phyloP scores from a whole-genome alignment of 768 basidiomycete genomes.

The Lepiota brunneoincarnata region DNA sequence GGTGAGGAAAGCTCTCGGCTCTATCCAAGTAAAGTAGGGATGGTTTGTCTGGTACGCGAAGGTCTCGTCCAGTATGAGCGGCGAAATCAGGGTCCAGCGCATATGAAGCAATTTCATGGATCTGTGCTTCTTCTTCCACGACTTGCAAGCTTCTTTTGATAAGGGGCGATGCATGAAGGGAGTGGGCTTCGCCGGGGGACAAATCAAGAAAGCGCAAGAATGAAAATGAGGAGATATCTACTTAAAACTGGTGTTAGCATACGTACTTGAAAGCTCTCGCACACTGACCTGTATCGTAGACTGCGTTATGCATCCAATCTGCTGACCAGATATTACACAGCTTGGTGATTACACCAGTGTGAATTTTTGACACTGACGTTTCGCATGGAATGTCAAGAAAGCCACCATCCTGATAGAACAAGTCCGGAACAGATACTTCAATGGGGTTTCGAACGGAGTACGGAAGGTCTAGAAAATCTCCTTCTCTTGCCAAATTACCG shows the following conservation, averaged over 20 bases:
- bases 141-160: conserved; percentile 54
- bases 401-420: conserved; percentile 79
- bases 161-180: conserved; percentile 56
- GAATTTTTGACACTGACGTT: conserved; percentile 41
- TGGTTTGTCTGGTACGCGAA: conserved; percentile 31
- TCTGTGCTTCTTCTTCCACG: conserved; percentile 39
- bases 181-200: conserved; percentile 63
- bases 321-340: conserved; percentile 91
- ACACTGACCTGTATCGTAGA: conserved; percentile 60
- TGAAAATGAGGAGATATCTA: conserved; percentile 60
- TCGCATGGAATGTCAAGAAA: conserved; percentile 64
- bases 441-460: conserved; percentile 92
- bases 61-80: conserved; percentile 31
- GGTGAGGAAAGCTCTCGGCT: conserved; percentile 45
- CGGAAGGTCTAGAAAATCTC: conserved; percentile 76
- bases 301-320: conserved; percentile 72
- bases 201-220: conserved; percentile 72
- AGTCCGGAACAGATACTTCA: conserved; percentile 66
- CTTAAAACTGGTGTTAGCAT: background rate
- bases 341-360: conserved; percentile 55
- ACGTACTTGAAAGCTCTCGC: background rate
- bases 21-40: conserved; percentile 28
- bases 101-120: conserved; percentile 39
- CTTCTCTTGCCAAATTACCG: conserved; percentile 81
- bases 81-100: conserved; percentile 46